phyloP scores from a whole-genome alignment of 1,139 yeast genomes.

The Lodderomyces pseudojiufengensis region DNA sequence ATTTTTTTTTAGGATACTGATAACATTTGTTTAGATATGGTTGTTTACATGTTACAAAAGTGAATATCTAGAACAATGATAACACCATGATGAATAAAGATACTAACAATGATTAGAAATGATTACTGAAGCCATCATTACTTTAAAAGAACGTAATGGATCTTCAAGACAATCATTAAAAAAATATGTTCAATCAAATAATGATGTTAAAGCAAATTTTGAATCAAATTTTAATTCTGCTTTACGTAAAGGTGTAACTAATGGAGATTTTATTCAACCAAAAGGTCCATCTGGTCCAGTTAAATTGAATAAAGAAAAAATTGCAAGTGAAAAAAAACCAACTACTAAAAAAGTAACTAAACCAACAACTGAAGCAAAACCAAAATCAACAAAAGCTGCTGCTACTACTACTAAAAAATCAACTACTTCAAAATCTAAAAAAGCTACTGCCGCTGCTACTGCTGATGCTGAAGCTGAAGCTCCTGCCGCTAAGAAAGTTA shows the following conservation, averaged over 20 bases:
- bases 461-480: conserved; percentile 4
- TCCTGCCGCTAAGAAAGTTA: conserved; percentile 6
- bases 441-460: conserved; percentile 19
- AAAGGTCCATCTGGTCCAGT: conserved; percentile 83
- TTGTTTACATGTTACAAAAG: neutral
- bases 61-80: neutral
- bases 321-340: conserved; percentile 15
- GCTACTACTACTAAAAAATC: conserved; percentile 14
- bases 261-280: conserved; percentile 79
- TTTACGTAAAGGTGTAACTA: conserved; percentile 73
- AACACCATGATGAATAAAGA: neutral
- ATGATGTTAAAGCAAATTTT: conserved; percentile 58
- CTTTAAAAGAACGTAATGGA: conserved; percentile 80
- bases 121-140: conserved; percentile 69
- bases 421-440: conserved; percentile 11
- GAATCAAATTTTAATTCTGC: conserved; percentile 77
- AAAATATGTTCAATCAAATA: conserved; percentile 66
- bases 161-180: conserved; percentile 79
- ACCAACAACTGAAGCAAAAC: conserved; percentile 15
- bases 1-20: neutral
- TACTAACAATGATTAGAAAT: conserved; percentile 43
- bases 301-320: conserved; percentile 48
- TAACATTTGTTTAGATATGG: neutral
- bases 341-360: conserved; percentile 9
- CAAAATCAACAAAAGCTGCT: conserved; percentile 6